Evolutionary conservation across 345 rosid genomes (phyloP), one percentile per base, ranked within the genome.

Genomic region (Limnanthes douglasii): DNA sequence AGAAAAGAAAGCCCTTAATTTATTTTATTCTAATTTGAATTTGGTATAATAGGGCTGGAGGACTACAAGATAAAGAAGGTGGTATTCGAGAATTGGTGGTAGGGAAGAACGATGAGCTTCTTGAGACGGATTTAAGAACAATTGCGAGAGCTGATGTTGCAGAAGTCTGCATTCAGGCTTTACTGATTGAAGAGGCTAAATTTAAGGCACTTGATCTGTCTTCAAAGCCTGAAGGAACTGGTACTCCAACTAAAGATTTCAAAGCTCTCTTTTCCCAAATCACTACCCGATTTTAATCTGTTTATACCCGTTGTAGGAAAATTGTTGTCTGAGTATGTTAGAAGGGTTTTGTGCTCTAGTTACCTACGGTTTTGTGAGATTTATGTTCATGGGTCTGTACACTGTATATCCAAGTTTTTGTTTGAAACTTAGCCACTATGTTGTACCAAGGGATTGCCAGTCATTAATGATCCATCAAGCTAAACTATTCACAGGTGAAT

Each of bases 31-130:
- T n/a, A n/a, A n/a, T n/a, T n/a, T n/a, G n/a, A n/a, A n/a, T n/a
- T n/a, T n/a, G n/a, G n/a, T n/a, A n/a, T n/a, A n/a, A n/a, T n/a
- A 90, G 98, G 75, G 85, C 98, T 36, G 98, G 98, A 12, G 92
- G 94, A 33, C 66, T 90, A 61, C 95, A 72, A 57, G 98, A 90
- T 35, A 84, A 57, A 44, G 95, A 77, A 12, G 98, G 94, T 21
- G 94, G 95, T 37, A 34, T 79, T 11, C 65, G 92, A 18, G 95
- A 90, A 51, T 41, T 90, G 46, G 53, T 90, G 14, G 63, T 90
- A 2, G 94, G 95, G 16, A 80, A 90, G 61, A 72, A 90, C 17
- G 95, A 90, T 15, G 98, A 77, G 66, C 90, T 90, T 64, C 86
- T 84, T n/a, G 66, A 80, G 72, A 84, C 95, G 6, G 85, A 73